Evolutionary conservation across 2,329 filamentous ascomycete genomes (phyloP), one percentile per base, ranked within the genome.

Genomic region (Aspergillus costaricaensis): DNA sequence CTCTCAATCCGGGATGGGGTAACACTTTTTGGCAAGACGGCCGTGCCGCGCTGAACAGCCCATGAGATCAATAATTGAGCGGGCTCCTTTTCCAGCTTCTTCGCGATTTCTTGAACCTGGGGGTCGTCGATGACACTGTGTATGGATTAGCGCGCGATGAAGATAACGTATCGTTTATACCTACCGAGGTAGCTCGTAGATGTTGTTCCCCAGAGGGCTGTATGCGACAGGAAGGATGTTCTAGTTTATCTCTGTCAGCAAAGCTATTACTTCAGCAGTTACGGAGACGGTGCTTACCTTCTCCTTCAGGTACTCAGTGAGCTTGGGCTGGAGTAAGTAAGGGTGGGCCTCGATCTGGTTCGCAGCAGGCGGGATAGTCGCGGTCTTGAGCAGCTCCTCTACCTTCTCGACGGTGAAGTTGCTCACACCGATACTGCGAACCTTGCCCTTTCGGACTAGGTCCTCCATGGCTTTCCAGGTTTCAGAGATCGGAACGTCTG

Each of bases 331-430:
- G 66, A 88, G 86, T 2, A 89, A 77, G 70, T 88, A 89, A 0
- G 87, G 86, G 70, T 89, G 86, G 47, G 85, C 84, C 70, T 90
- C 87, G 65, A 89, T 85, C 72, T 90, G 87, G 73, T 90, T 89
- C 59, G 85, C 82, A 2, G 84, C 84, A 0, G 87, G 87, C 0
- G 79, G 76, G 10, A 86, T 79, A 41, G 76, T 81, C n/a, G 83
- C 82, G 0, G 66, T 70, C 50, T 69, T 62, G 15, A 74, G 63
- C 25, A 75, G 60, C 14, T 71, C 65, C 38, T 72, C 65, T 15
- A 69, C 62, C 58, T 71, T 69, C 5, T 65, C 64, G 12, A 77
- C 80, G 57, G 81, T 80, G 55, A 85, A 72, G 30, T 71, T 74
- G 55, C 68, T 71, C 36, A 74, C 65, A 14, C 70, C 75, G 38